Base-by-base conservation (phyloP, 23 red algal genomes). In the Gracilariopsis chorda region DNA sequence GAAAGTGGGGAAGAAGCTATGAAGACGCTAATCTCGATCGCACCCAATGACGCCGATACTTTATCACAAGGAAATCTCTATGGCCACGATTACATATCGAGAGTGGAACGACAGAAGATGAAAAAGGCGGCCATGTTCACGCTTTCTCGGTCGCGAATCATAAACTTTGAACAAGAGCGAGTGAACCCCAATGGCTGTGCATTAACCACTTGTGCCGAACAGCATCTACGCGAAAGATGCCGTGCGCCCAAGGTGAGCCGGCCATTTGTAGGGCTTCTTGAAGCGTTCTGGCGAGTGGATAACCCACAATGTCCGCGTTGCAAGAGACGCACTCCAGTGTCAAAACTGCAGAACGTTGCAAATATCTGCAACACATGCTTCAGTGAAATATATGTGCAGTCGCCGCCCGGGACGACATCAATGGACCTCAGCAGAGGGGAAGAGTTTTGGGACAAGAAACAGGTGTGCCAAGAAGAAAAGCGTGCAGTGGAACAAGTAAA, bases 281-380 rank as follows among this genome's bases (percentile, higher is more conserved):
- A 57, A 23, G 85, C 85, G 5, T 78, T 77, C 35, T 48, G 27
- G 34, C 11, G 65, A 7, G 68, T 39, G 17, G 36, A 77, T 29
- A 42, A 60, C 48, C 85, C 85, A 0, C 85, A 67, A 7, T 89
- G 85, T 52, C 69, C 68, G 29, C 40, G 85, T 14, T 89, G 85
- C 56, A 37, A 61, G 53, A 34, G 48, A 19, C 46, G 40, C 12
- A 19, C 48, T 6, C 51, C 65, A 17, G 12, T 25, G 20, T 12
- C 25, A 4, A 34, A 57, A 0, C 20, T 73, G 11, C 48, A 49
- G 51, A 36, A 59, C 34, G 32, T 69, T 36, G 45, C 42, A 12
- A 21, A 14, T 25, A 59, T 89, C 10, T 89, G 85, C 44, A n/a
- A 45, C 25, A 39, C 20, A 23, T 89, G 85, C 65, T 89, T 63